Evolutionary conservation across 805 yeast genomes (phyloP), one percentile per base, ranked within the genome.

Genomic region (Candida ponderosae): DNA sequence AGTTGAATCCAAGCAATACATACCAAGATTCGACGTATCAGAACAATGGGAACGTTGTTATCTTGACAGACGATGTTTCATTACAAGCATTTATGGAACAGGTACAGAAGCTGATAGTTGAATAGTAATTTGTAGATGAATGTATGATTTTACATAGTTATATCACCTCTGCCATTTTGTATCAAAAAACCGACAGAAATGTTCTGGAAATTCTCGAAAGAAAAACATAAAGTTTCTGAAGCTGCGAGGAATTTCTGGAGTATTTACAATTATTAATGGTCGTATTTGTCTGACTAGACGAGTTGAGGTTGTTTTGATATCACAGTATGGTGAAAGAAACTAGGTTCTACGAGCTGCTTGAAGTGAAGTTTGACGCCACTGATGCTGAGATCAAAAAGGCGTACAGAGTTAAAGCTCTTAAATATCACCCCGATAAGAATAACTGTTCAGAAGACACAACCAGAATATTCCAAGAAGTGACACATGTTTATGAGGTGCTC

Each of bases 341-440:
- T 27, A 69, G 68, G 48, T 66, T 73, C 39, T 81, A 81, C 59
- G 86, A 79, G 5, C 14, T 29, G 5, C 15, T 36, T 5, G 39
- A 34, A 16, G 31, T 36, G 4, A 9, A 14, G 7, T 23, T 34
- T 11, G 8, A 8, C 16, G 31, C 39, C 8, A 17, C 34, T 16
- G 36, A 69, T 1, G 64, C 63, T 40, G 62, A 62, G 40, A 59
- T 54, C 36, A 72, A 71, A 50, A 71, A 68, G 46, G 76, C 76
- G 3, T 72, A 72, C 54, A 62, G 76, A 54, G 57, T 61, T 38
- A 51, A 55, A 37, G 74, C 78, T 3, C 50, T 73, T 34, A 63
- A 63, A 47, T 73, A 67, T 50, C 89, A 81, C 51, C 89, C 89
- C 1, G 89, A 81, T 51, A 74, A 75, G 47, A 74, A 74, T 17